Conservation (phyloP, 2,329 filamentous ascomycete species). For the Pyricularia pennisetigena region DNA sequence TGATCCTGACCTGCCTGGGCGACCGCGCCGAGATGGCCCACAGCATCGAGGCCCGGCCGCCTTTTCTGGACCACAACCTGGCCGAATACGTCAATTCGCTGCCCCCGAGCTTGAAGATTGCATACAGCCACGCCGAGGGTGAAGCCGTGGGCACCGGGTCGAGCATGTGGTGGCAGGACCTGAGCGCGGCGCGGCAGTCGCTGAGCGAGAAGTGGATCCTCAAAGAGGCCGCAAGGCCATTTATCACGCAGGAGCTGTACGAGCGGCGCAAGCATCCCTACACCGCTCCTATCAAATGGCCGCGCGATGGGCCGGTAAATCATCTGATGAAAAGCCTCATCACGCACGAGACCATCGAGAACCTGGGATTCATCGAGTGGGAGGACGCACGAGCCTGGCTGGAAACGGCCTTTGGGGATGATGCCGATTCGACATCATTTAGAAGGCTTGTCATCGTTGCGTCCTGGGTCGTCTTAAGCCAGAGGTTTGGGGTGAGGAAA, state of each 20-base stretch:
- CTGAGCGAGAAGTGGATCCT: conserved; percentile 40
- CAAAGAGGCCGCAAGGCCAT: conserved; percentile 37
- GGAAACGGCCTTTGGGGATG: conserved; percentile 26
- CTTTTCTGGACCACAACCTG: conserved; percentile 23
- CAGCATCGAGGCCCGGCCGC: conserved; percentile 23
- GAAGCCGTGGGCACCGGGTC: neutral
- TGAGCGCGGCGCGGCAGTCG: conserved; percentile 7
- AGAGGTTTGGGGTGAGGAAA: conserved; percentile 29
- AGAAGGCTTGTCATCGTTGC: conserved; percentile 26
- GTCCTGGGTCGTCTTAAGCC: conserved; percentile 31
- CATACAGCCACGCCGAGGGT: conserved; percentile 7
- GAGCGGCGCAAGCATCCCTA: conserved; percentile 38
- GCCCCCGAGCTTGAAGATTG: conserved; percentile 19
- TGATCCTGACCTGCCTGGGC: conserved; percentile 19
- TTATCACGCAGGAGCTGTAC: conserved; percentile 41
- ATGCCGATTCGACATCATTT: conserved; percentile 22
- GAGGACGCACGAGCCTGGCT: conserved; percentile 21
- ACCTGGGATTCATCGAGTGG: conserved; percentile 30
- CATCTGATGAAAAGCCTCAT: conserved; percentile 19
- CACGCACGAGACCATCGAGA: conserved; percentile 24
- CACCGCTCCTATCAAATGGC: conserved; percentile 31
- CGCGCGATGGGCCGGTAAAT: conserved; percentile 31
- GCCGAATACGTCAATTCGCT: conserved; percentile 20
- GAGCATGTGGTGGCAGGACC: conserved; percentile 4
- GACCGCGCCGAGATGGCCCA: conserved; percentile 26